Percentiles rank a stretch among this genome's conserved stretches.
These are phyloP conservation scores for Malassezia dermatis DNA, from an alignment of 1,284 basidiomycete genomes.

Conservation along the genomic window DNA sequence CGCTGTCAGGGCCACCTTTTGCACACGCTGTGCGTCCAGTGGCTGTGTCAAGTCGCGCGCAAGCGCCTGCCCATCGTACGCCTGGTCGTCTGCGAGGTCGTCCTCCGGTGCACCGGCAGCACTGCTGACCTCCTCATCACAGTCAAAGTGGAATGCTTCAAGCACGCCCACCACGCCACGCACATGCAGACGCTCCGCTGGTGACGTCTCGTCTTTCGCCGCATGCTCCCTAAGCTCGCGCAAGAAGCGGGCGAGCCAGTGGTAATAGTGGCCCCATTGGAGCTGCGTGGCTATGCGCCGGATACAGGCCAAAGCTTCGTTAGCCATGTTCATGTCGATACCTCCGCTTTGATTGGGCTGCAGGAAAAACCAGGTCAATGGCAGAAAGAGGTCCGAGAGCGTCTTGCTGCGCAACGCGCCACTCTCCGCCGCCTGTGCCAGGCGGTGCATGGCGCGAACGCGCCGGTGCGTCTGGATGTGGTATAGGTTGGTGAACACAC, in stretches of 20 bases:
- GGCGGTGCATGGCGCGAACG: slow-evolving; percentile 70
- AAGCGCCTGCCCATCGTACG: slow-evolving; percentile 3
- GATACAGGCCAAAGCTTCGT: slow-evolving; percentile 67
- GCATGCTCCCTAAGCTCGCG: slow-evolving; percentile 51
- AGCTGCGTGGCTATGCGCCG: slow-evolving; percentile 32
- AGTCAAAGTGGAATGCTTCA: slow-evolving; percentile 76
- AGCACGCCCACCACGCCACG: slow-evolving; percentile 74
- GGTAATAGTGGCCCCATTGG: slow-evolving; percentile 74
- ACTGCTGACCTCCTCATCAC: slow-evolving; percentile 24
- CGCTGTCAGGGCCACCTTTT: slow-evolving; percentile 11
- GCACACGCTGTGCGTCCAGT: not conserved
- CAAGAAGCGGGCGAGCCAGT: slow-evolving; percentile 71
- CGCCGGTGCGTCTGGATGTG: slow-evolving; percentile 90
- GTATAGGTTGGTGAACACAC: slow-evolving; percentile 90
- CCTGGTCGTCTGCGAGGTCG: slow-evolving; percentile 20
- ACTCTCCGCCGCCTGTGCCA: slow-evolving; percentile 69
- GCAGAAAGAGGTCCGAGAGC: slow-evolving; percentile 73
- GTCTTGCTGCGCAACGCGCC: slow-evolving; percentile 63
- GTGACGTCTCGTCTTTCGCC: slow-evolving; percentile 10
- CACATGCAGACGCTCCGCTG: slow-evolving; percentile 53
- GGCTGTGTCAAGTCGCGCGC: not conserved
- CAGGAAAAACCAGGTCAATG: slow-evolving; percentile 74
- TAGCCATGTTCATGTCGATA: slow-evolving; percentile 80
- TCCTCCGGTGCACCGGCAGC: slow-evolving; percentile 56
- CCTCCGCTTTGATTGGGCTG: slow-evolving; percentile 51